phyloP scores from a whole-genome alignment of 257 asterid genomes.

The Ehretia macrophylla region DNA sequence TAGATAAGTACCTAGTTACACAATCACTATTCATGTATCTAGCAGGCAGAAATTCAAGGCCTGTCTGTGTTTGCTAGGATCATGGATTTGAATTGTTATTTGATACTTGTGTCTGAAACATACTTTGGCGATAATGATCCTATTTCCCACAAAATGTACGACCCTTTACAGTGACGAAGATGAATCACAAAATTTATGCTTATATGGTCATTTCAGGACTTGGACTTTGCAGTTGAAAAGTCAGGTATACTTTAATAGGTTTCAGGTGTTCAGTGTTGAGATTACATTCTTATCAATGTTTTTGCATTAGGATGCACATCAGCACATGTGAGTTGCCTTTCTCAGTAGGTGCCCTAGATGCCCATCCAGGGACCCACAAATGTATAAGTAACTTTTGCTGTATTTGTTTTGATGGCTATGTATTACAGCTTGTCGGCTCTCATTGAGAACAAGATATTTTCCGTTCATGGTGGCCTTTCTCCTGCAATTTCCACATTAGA shows the following conservation, averaged over 20 bases:
- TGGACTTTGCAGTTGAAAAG: no score
- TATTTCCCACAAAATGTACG: background rate
- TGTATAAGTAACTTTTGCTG: background rate
- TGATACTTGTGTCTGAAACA: background rate
- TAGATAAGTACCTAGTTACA: background rate
- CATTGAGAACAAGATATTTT: conserved; percentile 84
- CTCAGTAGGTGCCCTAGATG: background rate
- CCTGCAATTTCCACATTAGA: conserved; percentile 86
- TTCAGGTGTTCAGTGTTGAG: no score
- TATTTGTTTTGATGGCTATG: background rate
- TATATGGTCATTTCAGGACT: no score
- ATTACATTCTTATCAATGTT: no score
- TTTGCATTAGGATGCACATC: no score
- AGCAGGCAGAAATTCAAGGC: background rate
- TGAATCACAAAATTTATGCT: no score
- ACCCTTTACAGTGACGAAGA: no score
- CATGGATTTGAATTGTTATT: background rate
- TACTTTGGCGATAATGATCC: background rate
- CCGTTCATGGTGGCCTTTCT: conserved; percentile 97
- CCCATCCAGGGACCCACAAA: background rate
- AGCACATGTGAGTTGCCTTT: no score
- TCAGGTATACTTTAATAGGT: no score
- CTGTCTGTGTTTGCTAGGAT: background rate
- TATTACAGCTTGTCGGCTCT: conserved; percentile 89
- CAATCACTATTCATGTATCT: background rate